These are phyloP conservation scores for Talaromyces sp. DNA, from an alignment of 2,329 filamentous ascomycete species.

Conservation along the genomic window DNA sequence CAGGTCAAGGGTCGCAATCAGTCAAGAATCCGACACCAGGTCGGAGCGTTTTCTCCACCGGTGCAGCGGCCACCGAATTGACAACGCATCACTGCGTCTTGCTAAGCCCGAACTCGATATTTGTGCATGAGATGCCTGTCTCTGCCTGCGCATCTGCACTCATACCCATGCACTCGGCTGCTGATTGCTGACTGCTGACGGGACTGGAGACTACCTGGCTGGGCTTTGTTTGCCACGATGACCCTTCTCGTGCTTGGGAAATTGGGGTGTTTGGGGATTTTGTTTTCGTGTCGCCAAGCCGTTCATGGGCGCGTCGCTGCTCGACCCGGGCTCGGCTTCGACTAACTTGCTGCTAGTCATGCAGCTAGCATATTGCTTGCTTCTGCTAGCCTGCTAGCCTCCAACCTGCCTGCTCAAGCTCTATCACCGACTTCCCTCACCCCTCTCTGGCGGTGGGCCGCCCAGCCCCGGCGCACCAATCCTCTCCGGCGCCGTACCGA, in stretches of 20 bases:
- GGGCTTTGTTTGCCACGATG: neutral
- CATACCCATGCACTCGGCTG: neutral
- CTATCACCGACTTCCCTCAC: neutral
- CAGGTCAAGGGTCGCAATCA: neutral
- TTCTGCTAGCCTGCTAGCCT: neutral
- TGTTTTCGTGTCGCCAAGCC: neutral
- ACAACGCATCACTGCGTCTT: constrained; percentile 75
- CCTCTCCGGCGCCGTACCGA: neutral
- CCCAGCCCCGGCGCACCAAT: neutral
- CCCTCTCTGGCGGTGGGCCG: neutral
- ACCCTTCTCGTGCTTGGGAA: neutral
- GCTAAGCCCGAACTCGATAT: constrained; percentile 12
- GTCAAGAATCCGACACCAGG: neutral
- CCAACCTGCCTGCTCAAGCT: neutral
- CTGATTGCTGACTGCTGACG: neutral
- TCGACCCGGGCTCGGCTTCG: neutral
- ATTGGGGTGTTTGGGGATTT: neutral
- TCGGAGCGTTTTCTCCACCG: neutral
- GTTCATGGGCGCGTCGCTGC: neutral
- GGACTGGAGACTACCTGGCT: neutral
- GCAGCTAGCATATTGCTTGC: constrained; percentile 1
- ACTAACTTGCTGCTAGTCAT: neutral
- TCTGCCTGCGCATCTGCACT: neutral
- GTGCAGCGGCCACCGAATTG: constrained; percentile 55
- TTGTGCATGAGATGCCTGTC: neutral